Conservation (phyloP, 495 filamentous ascomycete species). For the Stereocaulon alpinum region DNA sequence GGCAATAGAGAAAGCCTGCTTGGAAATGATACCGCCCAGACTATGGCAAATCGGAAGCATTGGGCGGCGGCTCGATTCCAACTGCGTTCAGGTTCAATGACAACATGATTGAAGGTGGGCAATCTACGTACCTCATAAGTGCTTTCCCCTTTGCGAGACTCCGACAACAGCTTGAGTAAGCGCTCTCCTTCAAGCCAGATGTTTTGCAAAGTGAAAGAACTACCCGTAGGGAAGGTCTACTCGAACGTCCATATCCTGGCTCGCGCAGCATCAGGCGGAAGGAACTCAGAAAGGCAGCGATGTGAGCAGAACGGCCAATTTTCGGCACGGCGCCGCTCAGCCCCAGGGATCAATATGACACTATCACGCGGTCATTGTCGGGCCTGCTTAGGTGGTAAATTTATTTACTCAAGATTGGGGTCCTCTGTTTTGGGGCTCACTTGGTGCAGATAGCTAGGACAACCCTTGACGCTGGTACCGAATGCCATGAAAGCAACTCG, state of each 20-base stretch:
- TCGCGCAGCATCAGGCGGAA: neutral
- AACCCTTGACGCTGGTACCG: neutral
- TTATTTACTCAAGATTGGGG: neutral
- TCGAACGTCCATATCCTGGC: neutral
- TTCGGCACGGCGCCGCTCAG: neutral
- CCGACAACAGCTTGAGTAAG: neutral
- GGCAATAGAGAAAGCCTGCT: slow-evolving; percentile 29
- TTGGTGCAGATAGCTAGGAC: neutral
- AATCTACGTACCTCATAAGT: neutral
- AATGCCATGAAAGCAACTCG: neutral
- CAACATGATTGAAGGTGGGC: neutral
- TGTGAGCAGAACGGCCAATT: neutral
- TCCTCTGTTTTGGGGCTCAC: neutral
- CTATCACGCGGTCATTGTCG: neutral
- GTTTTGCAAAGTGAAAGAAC: neutral
- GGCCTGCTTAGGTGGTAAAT: neutral
- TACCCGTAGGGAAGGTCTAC: neutral
- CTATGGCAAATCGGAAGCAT: slow-evolving; percentile 56
- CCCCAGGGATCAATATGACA: neutral
- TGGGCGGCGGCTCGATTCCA: slow-evolving; percentile 28
- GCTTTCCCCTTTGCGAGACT: neutral
- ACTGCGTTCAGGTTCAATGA: neutral
- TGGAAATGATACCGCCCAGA: slow-evolving; percentile 42
- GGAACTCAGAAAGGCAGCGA: neutral
- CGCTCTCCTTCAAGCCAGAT: neutral